A percentile compares a stretch with the other conserved stretches of the same genome.
phyloP scores from a whole-genome alignment of 2,329 filamentous ascomycete genomes.

The Fulvia fulva region DNA sequence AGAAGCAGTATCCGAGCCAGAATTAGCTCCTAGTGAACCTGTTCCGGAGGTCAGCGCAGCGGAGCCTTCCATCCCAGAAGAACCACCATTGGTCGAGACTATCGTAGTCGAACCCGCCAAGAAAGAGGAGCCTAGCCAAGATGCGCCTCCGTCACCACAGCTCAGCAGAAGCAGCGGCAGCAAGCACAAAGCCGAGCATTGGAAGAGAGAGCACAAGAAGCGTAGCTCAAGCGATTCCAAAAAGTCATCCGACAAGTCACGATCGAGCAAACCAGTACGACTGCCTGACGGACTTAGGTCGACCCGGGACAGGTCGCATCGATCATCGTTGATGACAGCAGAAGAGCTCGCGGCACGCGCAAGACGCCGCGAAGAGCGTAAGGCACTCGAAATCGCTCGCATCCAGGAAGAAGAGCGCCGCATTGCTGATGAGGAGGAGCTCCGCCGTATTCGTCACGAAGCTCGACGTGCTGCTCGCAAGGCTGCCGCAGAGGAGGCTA shows the following conservation, averaged over 20 bases:
- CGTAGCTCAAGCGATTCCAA: constrained; percentile 11
- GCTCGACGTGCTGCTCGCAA: constrained; percentile 24
- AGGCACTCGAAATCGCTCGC: constrained; percentile 21
- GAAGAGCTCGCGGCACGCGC: constrained; percentile 22
- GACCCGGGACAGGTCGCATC: constrained; percentile 15
- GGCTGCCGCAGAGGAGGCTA: constrained; percentile 24
- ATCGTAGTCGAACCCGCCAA: background rate
- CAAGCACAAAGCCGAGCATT: constrained; percentile 21
- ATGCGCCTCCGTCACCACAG: constrained; percentile 22
- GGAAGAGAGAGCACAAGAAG: constrained; percentile 22
- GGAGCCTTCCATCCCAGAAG: background rate
- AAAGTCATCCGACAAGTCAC: constrained; percentile 14
- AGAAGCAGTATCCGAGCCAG: background rate
- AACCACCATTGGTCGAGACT: background rate
- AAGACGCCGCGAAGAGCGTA: constrained; percentile 17
- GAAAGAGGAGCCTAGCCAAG: background rate
- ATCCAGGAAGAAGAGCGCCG: constrained; percentile 20
- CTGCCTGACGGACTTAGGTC: constrained; percentile 7
- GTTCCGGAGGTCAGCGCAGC: background rate
- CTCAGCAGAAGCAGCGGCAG: constrained; percentile 23
- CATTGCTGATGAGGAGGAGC: constrained; percentile 26
- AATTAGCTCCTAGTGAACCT: background rate
- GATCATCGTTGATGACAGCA: constrained; percentile 7
- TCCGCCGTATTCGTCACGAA: constrained; percentile 25
- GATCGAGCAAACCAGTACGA: constrained; percentile 20